Conservation (phyloP, 2,329 filamentous ascomycete genomes). For the Verticillium nubilum region DNA sequence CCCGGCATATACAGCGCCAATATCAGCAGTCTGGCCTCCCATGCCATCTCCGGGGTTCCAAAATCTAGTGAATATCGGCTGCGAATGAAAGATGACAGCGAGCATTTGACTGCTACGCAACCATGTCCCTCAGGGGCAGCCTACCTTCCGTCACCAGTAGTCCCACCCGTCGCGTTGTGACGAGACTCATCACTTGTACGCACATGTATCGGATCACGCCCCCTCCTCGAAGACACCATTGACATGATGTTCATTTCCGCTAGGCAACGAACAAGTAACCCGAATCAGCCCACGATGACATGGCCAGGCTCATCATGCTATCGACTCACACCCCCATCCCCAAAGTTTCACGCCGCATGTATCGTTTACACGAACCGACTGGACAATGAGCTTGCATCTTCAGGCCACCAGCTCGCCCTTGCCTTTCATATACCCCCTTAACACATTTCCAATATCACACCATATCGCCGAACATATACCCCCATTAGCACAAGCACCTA, state of each 20-base stretch:
- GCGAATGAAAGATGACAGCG: background rate
- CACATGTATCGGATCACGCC: background rate
- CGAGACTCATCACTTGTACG: too few species aligned
- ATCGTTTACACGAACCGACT: too few species aligned
- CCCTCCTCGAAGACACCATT: background rate
- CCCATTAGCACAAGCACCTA: background rate
- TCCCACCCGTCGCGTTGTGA: too few species aligned
- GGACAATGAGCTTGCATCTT: background rate
- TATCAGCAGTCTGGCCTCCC: too few species aligned
- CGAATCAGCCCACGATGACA: background rate
- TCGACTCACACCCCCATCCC: background rate
- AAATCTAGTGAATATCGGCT: background rate
- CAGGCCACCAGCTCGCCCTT: background rate
- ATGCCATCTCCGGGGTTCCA: background rate
- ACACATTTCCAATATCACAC: background rate
- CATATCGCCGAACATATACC: background rate
- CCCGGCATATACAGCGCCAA: too few species aligned
- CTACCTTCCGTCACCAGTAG: background rate
- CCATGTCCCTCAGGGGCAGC: background rate
- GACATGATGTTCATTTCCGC: background rate
- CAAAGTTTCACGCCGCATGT: background rate
- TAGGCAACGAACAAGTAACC: background rate
- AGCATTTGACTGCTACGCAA: background rate
- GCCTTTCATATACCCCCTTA: background rate
- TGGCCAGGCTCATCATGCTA: background rate